phyloP scores from a whole-genome alignment of 2,329 filamentous ascomycete genomes.

The Penicillium hesseltinei region DNA sequence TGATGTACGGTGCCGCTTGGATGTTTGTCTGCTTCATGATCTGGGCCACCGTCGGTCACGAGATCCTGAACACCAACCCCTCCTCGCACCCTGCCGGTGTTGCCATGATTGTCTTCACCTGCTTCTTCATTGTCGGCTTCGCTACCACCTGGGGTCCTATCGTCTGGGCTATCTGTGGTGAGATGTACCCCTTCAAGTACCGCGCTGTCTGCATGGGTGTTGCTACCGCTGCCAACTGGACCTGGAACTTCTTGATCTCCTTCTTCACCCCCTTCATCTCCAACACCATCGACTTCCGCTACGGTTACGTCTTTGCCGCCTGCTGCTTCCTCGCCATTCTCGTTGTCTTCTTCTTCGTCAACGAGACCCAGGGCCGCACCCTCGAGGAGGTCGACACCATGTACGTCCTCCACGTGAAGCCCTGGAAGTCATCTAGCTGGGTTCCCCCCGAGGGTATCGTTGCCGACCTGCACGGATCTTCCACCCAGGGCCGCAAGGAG shows the following conservation, averaged over 20 bases:
- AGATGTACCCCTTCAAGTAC: slow-evolving; percentile 47
- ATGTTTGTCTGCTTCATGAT: slow-evolving; percentile 61
- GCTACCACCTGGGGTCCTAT: slow-evolving; percentile 69
- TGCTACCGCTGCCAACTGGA: slow-evolving; percentile 75
- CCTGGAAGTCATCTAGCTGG: slow-evolving; percentile 60
- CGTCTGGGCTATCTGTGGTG: slow-evolving; percentile 46
- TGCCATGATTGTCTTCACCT: slow-evolving; percentile 69
- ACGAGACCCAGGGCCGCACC: slow-evolving; percentile 69
- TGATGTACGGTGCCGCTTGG: slow-evolving; percentile 67
- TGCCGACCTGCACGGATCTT: slow-evolving; percentile 26
- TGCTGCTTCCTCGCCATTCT: slow-evolving; percentile 65
- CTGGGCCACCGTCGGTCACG: slow-evolving; percentile 61
- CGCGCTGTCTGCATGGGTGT: slow-evolving; percentile 76
- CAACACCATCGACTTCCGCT: slow-evolving; percentile 67
- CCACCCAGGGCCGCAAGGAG: slow-evolving; percentile 15
- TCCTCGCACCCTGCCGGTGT: slow-evolving; percentile 54
- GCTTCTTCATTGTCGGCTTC: slow-evolving; percentile 72
- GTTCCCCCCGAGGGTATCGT: slow-evolving; percentile 35
- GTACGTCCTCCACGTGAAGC: slow-evolving; percentile 65
- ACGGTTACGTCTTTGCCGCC: slow-evolving; percentile 75
- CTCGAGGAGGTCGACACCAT: slow-evolving; percentile 79
- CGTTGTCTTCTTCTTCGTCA: slow-evolving; percentile 74
- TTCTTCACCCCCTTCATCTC: slow-evolving; percentile 84
- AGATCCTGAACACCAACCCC: slow-evolving; percentile 41
- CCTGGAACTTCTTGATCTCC: slow-evolving; percentile 70